Conservation (phyloP, 2,329 filamentous ascomycete species). For the Zopfia rhizophila region DNA sequence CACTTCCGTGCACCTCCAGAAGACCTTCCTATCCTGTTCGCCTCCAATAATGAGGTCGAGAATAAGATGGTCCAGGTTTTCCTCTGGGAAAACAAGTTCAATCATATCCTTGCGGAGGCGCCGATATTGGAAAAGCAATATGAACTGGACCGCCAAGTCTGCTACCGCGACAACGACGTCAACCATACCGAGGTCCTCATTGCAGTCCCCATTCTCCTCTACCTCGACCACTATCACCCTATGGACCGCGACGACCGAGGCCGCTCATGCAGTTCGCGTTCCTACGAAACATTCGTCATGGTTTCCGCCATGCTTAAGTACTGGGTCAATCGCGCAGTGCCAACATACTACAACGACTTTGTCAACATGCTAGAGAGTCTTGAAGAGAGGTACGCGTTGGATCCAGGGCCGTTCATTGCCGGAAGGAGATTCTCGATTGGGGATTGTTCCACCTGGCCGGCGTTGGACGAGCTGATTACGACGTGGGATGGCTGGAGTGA, state of each 20-base stretch:
- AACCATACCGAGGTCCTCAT: conserved; percentile 44
- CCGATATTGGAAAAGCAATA: conserved; percentile 31
- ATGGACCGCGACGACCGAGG: conserved; percentile 34
- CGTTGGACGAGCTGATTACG: conserved; percentile 36
- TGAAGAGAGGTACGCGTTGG: conserved; percentile 30
- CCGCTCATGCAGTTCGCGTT: conserved; percentile 25
- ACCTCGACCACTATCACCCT: conserved; percentile 45
- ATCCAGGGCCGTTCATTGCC: conserved; percentile 40
- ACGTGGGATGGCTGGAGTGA: conserved; percentile 36
- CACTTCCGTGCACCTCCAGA: conserved; percentile 59
- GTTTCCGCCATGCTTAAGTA: conserved; percentile 25
- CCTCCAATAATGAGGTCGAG: conserved; percentile 39
- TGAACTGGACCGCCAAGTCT: conserved; percentile 32
- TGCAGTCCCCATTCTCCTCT: conserved; percentile 40
- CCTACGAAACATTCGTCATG: conserved; percentile 32
- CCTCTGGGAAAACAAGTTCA: conserved; percentile 39
- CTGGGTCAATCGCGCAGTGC: conserved; percentile 27
- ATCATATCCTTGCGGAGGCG: conserved; percentile 26
- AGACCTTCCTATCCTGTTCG: conserved; percentile 52
- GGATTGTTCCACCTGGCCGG: conserved; percentile 47
- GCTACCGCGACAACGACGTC: conserved; percentile 47
- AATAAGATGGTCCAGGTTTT: conserved; percentile 46
- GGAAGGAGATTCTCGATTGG: conserved; percentile 43
- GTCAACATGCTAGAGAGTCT: conserved; percentile 24
- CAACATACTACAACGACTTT: conserved; percentile 26